Percentiles rank a stretch among this genome's conserved stretches.
These are phyloP conservation scores for Melanogaster broomeanus DNA, from an alignment of 768 basidiomycete genomes.

Conservation along the genomic window DNA sequence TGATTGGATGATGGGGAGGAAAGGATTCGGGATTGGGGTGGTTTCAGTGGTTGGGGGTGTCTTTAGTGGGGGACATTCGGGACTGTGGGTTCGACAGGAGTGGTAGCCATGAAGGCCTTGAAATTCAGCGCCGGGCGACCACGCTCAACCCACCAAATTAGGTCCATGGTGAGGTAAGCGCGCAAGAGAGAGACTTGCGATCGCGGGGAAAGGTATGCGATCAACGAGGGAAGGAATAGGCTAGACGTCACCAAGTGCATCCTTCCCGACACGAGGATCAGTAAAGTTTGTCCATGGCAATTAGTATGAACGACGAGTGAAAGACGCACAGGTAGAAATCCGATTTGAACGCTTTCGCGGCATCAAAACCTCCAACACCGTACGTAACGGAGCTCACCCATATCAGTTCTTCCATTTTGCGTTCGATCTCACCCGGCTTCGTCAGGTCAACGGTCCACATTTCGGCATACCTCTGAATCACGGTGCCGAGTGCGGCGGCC, in stretches of 20 bases:
- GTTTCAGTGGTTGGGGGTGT: constrained; percentile 11
- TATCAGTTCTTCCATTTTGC: constrained; percentile 62
- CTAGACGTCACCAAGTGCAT: constrained; percentile 33
- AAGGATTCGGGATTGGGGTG: constrained; percentile 35
- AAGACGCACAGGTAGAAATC: constrained; percentile 53
- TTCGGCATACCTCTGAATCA: constrained; percentile 25
- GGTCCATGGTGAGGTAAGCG: constrained; percentile 21
- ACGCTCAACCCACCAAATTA: constrained; percentile 31
- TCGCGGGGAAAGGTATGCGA: constrained; percentile 14
- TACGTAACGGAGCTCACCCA: constrained; percentile 63
- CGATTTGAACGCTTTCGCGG: constrained; percentile 45
- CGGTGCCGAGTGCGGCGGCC: background rate
- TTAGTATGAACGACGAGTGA: background rate
- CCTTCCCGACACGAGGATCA: constrained; percentile 10
- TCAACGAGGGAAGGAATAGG: constrained; percentile 29
- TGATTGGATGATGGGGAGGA: constrained; percentile 41
- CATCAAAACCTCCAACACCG: constrained; percentile 55
- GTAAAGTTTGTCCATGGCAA: background rate
- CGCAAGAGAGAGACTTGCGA: constrained; percentile 31
- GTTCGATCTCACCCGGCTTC: constrained; percentile 40
- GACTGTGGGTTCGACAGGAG: constrained; percentile 22
- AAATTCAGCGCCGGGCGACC: constrained; percentile 34
- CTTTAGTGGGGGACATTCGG: background rate
- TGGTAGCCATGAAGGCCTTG: constrained; percentile 29
- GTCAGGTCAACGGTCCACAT: constrained; percentile 45